These are phyloP conservation scores for Zanthoxylum bungeanum DNA, from an alignment of 345 rosid genomes.

Conservation along the genomic window DNA sequence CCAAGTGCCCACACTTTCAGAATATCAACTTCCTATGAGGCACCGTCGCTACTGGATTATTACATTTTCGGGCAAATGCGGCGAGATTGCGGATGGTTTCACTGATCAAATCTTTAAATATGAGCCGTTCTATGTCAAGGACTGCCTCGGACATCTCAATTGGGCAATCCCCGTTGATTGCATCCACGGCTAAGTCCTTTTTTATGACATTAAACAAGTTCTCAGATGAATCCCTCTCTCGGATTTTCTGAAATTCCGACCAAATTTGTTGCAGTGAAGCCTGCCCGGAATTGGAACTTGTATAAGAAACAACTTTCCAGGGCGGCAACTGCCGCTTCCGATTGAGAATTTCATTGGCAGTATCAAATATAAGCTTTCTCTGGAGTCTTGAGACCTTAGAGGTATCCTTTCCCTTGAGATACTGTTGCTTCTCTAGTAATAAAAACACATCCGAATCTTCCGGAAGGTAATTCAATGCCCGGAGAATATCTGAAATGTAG, in stretches of 20 bases:
- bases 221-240: slow-evolving; percentile 44
- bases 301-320: slow-evolving; percentile 37
- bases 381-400: slow-evolving; percentile 48
- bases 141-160: slow-evolving; percentile 72
- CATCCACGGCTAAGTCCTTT: slow-evolving; percentile 73
- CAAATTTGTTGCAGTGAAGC: slow-evolving; percentile 49
- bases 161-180: slow-evolving; percentile 43
- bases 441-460: slow-evolving; percentile 57
- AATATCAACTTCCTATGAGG: slow-evolving; percentile 71
- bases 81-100: slow-evolving; percentile 76
- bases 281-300: slow-evolving; percentile 9
- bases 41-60: slow-evolving; percentile 18
- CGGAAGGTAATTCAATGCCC: slow-evolving; percentile 53
- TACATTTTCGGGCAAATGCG: slow-evolving; percentile 25
- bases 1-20: slow-evolving; percentile 33
- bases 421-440: slow-evolving; percentile 72
- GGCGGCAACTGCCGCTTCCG: slow-evolving; percentile 50
- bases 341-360: slow-evolving; percentile 53
- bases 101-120: slow-evolving; percentile 80
- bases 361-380: slow-evolving; percentile 73
- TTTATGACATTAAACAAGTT: slow-evolving; percentile 60
- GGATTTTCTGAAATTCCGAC: slow-evolving; percentile 58
- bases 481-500: slow-evolving; percentile 71
- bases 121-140: slow-evolving; percentile 68
- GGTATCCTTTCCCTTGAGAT: slow-evolving; percentile 50